Conservation (phyloP, 306 rosid species). For the Inga oerstediana region DNA sequence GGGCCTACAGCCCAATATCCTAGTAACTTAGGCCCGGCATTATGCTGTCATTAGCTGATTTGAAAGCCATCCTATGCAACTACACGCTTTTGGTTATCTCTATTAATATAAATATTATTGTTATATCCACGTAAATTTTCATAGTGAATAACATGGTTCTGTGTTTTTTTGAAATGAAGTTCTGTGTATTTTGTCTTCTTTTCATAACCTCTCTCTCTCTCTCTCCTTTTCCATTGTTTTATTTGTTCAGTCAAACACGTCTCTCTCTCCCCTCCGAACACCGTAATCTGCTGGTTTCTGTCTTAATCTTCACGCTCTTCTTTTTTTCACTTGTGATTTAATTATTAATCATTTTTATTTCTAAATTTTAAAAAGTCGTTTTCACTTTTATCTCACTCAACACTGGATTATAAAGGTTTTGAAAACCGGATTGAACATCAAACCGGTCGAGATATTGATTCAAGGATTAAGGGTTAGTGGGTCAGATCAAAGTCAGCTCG, state of each 20-base stretch:
- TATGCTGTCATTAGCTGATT: not conserved
- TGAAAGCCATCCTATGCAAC: not conserved
- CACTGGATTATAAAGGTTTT: not conserved
- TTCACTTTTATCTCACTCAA: not conserved
- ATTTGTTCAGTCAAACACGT: conserved; percentile 64
- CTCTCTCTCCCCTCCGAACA: conserved; percentile 13
- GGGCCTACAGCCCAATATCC: not conserved
- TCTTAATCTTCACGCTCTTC: not conserved
- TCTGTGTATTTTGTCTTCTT: conserved; percentile 29
- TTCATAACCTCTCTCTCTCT: not conserved
- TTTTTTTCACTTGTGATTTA: not conserved
- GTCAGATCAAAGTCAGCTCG: too few species aligned
- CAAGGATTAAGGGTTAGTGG: too few species aligned
- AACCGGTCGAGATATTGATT: too few species aligned
- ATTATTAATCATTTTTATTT: not conserved
- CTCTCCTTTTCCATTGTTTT: not conserved
- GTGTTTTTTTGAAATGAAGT: not conserved
- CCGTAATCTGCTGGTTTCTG: conserved; percentile 10
- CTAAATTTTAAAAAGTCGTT: not conserved
- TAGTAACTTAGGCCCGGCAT: not conserved
- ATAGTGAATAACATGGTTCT: not conserved
- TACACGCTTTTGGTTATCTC: not conserved
- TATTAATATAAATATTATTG: too few species aligned
- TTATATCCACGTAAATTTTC: not conserved
- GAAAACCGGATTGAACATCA: too few species aligned